Conservation (phyloP, 164 flowering plant genomes). For the Chimonanthus praecox region DNA sequence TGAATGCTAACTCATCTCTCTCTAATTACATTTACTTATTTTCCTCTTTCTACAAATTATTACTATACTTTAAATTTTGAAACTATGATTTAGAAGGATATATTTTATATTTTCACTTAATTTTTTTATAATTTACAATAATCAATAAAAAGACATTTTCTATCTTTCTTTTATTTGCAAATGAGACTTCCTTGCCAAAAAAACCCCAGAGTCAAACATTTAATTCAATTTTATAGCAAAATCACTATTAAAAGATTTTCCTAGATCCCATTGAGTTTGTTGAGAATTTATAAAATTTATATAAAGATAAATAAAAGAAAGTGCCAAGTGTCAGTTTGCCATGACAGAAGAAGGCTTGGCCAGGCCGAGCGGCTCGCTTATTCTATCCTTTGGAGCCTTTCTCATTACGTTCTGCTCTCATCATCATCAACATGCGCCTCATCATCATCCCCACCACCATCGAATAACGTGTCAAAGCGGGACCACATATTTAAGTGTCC, state of each 20-base stretch:
- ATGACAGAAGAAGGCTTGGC: neutral
- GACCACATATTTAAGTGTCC: constrained; percentile 8
- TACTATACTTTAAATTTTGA: too few relatives aligned
- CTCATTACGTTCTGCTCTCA: constrained; percentile 12
- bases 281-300: neutral
- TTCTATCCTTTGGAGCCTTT: neutral
- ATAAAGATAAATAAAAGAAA: neutral
- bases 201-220: neutral
- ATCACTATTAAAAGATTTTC: neutral
- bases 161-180: too few relatives aligned
- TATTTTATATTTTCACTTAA: too few relatives aligned
- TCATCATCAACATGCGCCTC: constrained; percentile 9
- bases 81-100: too few relatives aligned
- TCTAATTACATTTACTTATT: too few relatives aligned
- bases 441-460: constrained; percentile 11
- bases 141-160: too few relatives aligned
- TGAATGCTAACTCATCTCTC: too few relatives aligned
- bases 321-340: neutral
- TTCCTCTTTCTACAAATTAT: too few relatives aligned
- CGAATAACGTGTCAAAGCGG: constrained; percentile 15
- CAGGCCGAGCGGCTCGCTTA: neutral
- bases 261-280: neutral
- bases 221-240: neutral
- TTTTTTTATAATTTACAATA: too few relatives aligned
- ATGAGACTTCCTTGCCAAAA: too few relatives aligned